Conservation (phyloP, 768 basidiomycete species). For the Hirschioporus abietinus region DNA sequence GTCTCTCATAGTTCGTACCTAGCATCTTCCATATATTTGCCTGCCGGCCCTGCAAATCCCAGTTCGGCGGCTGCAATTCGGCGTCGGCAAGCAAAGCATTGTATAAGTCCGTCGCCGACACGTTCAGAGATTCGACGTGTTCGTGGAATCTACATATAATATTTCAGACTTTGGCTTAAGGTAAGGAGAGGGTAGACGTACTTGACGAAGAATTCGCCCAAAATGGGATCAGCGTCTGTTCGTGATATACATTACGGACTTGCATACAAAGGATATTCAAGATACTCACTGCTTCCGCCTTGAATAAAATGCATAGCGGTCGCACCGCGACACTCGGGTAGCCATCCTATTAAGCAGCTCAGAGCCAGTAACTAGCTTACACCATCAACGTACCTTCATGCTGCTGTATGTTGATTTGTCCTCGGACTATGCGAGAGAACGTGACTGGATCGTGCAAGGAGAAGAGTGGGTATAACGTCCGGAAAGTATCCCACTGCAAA, state of each 20-base stretch:
- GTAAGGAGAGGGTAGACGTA: constrained; percentile 19
- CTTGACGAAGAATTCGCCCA: constrained; percentile 65
- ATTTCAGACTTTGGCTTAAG: background rate
- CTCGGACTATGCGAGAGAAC: constrained; percentile 55
- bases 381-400: constrained; percentile 42
- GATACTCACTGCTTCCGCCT: constrained; percentile 15
- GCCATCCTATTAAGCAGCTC: constrained; percentile 42
- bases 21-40: constrained; percentile 50
- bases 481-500: constrained; percentile 58
- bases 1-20: constrained; percentile 30
- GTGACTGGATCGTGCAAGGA: constrained; percentile 57
- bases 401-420: constrained; percentile 62
- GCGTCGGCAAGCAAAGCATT: constrained; percentile 55
- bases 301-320: constrained; percentile 42
- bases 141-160: constrained; percentile 38
- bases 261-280: background rate
- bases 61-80: constrained; percentile 50
- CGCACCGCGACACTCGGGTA: constrained; percentile 59
- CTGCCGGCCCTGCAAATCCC: constrained; percentile 60
- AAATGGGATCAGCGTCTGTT: constrained; percentile 46
- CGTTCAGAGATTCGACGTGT: constrained; percentile 40
- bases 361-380: background rate
- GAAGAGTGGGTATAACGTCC: constrained; percentile 58
- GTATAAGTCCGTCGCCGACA: constrained; percentile 47
- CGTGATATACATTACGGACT: background rate